Conservation (phyloP, 2,329 filamentous ascomycete genomes). For the Colletotrichum sansevieriae region DNA sequence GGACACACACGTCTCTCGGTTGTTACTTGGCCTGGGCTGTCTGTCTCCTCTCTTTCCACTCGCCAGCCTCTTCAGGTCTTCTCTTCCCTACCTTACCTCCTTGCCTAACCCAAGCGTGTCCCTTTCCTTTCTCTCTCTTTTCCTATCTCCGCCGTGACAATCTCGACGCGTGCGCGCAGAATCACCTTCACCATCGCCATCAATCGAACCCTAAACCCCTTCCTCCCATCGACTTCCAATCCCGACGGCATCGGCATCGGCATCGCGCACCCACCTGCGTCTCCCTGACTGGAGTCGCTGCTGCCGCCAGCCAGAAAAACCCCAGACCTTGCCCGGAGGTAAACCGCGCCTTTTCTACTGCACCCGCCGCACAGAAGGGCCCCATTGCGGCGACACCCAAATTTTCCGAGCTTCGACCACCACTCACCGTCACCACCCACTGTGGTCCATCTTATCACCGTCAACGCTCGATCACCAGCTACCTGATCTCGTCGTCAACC, state of each 20-base stretch:
- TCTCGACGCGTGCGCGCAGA: constrained; percentile 35
- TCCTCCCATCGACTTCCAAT: background rate
- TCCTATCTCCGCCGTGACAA: constrained; percentile 37
- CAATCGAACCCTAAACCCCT: constrained; percentile 9
- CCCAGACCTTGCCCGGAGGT: constrained; percentile 32
- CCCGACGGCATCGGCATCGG: constrained; percentile 22
- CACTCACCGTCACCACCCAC: constrained; percentile 1
- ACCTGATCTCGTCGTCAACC: background rate
- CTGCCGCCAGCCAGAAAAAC: constrained; percentile 22
- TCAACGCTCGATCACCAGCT: background rate
- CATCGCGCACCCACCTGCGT: constrained; percentile 30
- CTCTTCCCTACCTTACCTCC: constrained; percentile 38
- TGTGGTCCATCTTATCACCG: constrained; percentile 5
- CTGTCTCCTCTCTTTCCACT: constrained; percentile 40
- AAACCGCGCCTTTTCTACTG: constrained; percentile 27
- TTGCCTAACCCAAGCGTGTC: constrained; percentile 33
- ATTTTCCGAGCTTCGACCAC: constrained; percentile 33
- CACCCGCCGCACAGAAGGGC: constrained; percentile 31
- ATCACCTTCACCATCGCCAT: constrained; percentile 19
- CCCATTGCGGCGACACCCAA: constrained; percentile 34
- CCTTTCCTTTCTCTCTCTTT: constrained; percentile 34
- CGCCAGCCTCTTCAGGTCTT: constrained; percentile 39
- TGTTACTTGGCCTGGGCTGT: constrained; percentile 12
- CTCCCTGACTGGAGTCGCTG: constrained; percentile 36
- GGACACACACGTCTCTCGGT: too few species aligned